Evolutionary conservation across 371 early-diverging fungal genomes (phyloP).

Genomic region (Mucor lusitanicus): DNA sequence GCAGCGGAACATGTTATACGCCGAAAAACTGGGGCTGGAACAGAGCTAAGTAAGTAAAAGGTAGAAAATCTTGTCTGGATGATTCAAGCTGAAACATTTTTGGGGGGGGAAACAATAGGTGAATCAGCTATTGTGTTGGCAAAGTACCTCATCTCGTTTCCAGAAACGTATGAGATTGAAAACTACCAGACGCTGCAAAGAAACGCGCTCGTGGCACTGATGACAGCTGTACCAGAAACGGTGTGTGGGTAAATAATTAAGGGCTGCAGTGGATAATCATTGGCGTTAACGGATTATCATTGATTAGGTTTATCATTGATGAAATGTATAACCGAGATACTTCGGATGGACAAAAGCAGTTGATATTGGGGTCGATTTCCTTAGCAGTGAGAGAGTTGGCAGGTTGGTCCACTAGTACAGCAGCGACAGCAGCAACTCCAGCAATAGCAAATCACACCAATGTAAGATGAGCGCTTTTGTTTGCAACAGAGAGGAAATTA

Average conservation of each 20-base stretch:
- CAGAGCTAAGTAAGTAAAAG: conserved; percentile 35
- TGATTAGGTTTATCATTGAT: conserved; percentile 45
- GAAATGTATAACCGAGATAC: conserved; percentile 43
- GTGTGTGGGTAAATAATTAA: conserved; percentile 27
- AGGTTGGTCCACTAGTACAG: conserved; percentile 24
- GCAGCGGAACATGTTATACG: conserved; percentile 47
- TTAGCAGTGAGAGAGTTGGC: conserved; percentile 43
- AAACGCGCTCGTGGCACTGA: conserved; percentile 33
- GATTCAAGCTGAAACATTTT: neutral
- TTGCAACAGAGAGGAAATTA: neutral
- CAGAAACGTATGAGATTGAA: conserved; percentile 35
- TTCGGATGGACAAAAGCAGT: conserved; percentile 29
- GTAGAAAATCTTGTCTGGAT: neutral
- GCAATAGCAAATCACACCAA: neutral
- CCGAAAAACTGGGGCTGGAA: conserved; percentile 36
- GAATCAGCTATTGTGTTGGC: conserved; percentile 37
- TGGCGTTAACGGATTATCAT: conserved; percentile 31
- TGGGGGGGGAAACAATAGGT: conserved; percentile 20
- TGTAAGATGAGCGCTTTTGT: neutral
- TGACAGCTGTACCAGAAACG: conserved; percentile 35
- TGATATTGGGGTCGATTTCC: conserved; percentile 33
- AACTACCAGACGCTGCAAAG: conserved; percentile 27
- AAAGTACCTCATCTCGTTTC: conserved; percentile 32
- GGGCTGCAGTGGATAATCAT: neutral
- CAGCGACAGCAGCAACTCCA: neutral